Base-by-base conservation (phyloP, 1,139 yeast species). In the Tardiomyces blankii region DNA sequence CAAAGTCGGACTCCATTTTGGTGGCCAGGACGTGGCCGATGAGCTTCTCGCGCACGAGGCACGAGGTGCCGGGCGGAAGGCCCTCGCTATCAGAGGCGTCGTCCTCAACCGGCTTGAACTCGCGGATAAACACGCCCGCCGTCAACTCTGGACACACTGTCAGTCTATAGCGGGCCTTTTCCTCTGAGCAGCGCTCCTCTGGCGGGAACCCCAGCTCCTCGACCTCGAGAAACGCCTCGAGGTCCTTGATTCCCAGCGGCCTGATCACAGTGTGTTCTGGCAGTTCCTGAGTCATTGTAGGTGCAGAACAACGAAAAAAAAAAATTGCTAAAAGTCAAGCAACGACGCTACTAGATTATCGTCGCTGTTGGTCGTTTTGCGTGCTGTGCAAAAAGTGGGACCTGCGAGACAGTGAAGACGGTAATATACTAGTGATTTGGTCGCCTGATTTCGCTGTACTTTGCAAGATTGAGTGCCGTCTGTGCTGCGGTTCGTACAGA, bases 1-100 rank as follows among this genome's bases (percentile, higher is more conserved):
- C 79, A 40, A 57, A 61, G 7, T 68, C 64, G 18, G 69, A 54
- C 45, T 63, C 62, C 47, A 79, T 79, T 64, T 89, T 89, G 42
- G 96, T 88, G 44, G 88, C 93, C 55, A 89, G 67, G 42, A 91
- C 75, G 58, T 86, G 95, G 9, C 89, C 97, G 53, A 91, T 78
- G 50, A 91, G 72, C 14, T 73, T 75, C 65, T 89, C 96, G 47
- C 67, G 68, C 28, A 32, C 69, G 62, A 48, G 50, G 23, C 54
- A 49, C 23, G 58, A 47, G 28, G 42, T 43, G 38, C 56, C 51
- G 18, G 56, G 78, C 74, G 25, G 53, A 65, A 71, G 61, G 65
- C 72, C 57, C 63, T 65, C 54, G 19, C 38, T 43, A 18, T 44
- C 52, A 16, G 42, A 44, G 39, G 43, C 42, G 25, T 44, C 47